Conservation (phyloP, 345 rosid genomes). For the Eucalyptus grandis region DNA sequence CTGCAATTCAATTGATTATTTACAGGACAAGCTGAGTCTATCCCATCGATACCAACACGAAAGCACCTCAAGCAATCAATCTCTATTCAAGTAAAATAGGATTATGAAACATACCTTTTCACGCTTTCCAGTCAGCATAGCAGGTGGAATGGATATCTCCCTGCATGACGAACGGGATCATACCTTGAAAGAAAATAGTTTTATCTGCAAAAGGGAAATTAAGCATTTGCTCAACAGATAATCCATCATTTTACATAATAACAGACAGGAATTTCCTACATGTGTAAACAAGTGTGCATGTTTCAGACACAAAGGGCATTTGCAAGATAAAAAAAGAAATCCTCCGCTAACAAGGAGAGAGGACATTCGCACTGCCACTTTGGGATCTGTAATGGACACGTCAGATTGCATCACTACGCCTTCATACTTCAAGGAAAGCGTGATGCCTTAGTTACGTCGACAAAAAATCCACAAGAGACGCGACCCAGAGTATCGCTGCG, state of each 20-base stretch:
- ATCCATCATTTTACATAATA: neutral
- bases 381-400: neutral
- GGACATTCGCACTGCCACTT: neutral
- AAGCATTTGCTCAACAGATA: neutral
- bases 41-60: neutral
- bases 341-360: neutral
- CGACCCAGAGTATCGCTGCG: neutral
- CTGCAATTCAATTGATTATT: neutral
- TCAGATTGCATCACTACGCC: neutral
- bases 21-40: neutral
- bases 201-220: slow-evolving; percentile 23
- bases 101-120: slow-evolving; percentile 43
- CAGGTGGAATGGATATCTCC: slow-evolving; percentile 37
- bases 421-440: neutral
- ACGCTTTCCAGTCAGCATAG: slow-evolving; percentile 51
- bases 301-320: neutral
- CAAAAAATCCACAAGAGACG: neutral
- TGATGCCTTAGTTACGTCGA: neutral
- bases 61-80: neutral
- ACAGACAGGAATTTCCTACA: neutral
- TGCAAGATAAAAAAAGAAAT: neutral
- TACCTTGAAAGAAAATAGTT: slow-evolving; percentile 89
- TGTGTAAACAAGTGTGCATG: neutral
- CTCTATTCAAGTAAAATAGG: neutral
- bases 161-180: slow-evolving; percentile 70